A percentile compares a stretch with the other conserved stretches of the same genome.
Evolutionary conservation across 2,329 filamentous ascomycete genomes (phyloP).

Genomic region (Fusarium metavorans): DNA sequence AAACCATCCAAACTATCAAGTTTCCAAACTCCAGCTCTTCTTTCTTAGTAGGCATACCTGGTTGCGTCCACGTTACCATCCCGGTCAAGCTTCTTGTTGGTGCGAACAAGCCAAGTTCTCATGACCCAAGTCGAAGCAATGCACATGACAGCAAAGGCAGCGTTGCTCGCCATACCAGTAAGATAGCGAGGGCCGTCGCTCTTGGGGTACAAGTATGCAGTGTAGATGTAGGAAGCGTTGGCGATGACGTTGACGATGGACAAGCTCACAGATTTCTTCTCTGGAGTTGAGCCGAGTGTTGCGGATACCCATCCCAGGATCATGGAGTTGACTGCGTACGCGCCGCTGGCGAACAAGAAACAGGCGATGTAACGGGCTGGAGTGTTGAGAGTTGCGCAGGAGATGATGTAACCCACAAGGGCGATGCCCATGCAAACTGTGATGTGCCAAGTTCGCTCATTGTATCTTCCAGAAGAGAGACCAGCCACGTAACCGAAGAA

Average conservation of each 20-base stretch:
- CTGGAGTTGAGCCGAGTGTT: slow-evolving; percentile 56
- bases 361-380: slow-evolving; percentile 49
- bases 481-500: slow-evolving; percentile 56
- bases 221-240: slow-evolving; percentile 60
- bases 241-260: slow-evolving; percentile 58
- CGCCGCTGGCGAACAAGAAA: slow-evolving; percentile 52
- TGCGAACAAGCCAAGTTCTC: slow-evolving; percentile 38
- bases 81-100: slow-evolving; percentile 43
- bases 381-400: slow-evolving; percentile 46
- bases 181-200: slow-evolving; percentile 56
- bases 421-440: slow-evolving; percentile 53
- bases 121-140: slow-evolving; percentile 43
- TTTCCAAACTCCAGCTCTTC: too few species aligned
- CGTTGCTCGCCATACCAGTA: slow-evolving; percentile 52
- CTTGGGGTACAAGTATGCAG: slow-evolving; percentile 57
- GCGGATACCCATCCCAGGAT: slow-evolving; percentile 57
- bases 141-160: slow-evolving; percentile 42
- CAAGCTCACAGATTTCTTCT: slow-evolving; percentile 58
- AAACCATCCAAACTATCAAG: background rate
- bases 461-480: slow-evolving; percentile 56
- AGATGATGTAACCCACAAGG: slow-evolving; percentile 54
- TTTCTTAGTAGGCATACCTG: slow-evolving; percentile 36
- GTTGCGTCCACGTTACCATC: slow-evolving; percentile 14
- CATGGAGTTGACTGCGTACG: slow-evolving; percentile 55
- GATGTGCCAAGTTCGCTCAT: slow-evolving; percentile 53